These are phyloP conservation scores for Colletotrichum magnum DNA, from an alignment of 2,329 filamentous ascomycete genomes.

Conservation along the genomic window DNA sequence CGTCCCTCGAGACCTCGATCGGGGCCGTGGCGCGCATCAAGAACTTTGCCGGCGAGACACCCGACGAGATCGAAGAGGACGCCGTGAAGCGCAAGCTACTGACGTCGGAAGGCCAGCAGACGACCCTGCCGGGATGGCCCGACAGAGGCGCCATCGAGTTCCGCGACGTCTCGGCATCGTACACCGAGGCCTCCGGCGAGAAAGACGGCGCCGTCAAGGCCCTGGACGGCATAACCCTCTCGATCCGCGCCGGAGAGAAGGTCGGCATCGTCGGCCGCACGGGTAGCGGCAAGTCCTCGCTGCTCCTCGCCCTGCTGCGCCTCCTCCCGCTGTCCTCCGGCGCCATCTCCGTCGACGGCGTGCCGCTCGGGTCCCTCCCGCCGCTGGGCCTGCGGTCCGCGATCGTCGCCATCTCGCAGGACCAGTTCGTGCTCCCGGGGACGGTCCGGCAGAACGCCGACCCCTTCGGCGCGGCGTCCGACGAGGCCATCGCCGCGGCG, in stretches of 20 bases:
- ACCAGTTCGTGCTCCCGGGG: slow-evolving; percentile 34
- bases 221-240: slow-evolving; percentile 57
- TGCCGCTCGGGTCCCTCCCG: slow-evolving; percentile 36
- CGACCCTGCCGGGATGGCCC: slow-evolving; percentile 51
- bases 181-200: slow-evolving; percentile 42
- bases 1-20: slow-evolving; percentile 47
- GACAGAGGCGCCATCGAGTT: slow-evolving; percentile 50
- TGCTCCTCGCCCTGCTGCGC: slow-evolving; percentile 55
- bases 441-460: slow-evolving; percentile 71
- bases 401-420: slow-evolving; percentile 39
- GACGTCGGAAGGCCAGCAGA: not conserved
- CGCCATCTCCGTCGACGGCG: slow-evolving; percentile 53
- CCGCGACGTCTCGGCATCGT: slow-evolving; percentile 41
- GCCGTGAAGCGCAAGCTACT: not conserved
- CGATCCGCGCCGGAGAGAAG: slow-evolving; percentile 49
- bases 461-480: slow-evolving; percentile 14
- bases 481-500: slow-evolving; percentile 51
- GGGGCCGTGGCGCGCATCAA: slow-evolving; percentile 48
- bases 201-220: slow-evolving; percentile 38
- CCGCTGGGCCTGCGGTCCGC: slow-evolving; percentile 40
- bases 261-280: slow-evolving; percentile 54
- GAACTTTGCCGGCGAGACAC: slow-evolving; percentile 47
- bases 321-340: slow-evolving; percentile 58
- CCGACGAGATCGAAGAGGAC: slow-evolving; percentile 46
- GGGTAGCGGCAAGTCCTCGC: slow-evolving; percentile 46